Evolutionary conservation across 2,329 filamentous ascomycete genomes (phyloP), one percentile per base, ranked within the genome.

Genomic region (Elsinoe perseae): DNA sequence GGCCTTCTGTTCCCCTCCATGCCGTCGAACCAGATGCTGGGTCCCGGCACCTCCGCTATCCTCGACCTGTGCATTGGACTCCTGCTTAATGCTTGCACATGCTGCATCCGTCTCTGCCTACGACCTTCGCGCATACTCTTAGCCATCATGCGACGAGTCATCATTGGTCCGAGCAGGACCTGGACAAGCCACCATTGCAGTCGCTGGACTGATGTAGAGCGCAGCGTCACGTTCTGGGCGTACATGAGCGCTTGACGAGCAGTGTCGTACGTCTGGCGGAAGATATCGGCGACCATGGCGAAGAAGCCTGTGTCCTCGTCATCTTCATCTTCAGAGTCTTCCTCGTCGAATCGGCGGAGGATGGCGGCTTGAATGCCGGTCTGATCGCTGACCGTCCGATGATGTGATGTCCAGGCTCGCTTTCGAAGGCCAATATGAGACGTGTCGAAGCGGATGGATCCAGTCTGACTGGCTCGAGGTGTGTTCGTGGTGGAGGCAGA

Each of bases 151-250:
- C 60, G 69, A 56, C 56, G 70, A 62, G 61, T 69, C 57, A 62
- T 69, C 69, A 66, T 72, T 27, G 62, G 68, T 50, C 66, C 69
- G 40, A 66, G 61, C 1, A 65, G 61, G 32, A 64, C 57, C 40
- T 64, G 64, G 28, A 68, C 64, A 46, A 67, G 60, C 65, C 68
- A 69, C 67, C 67, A 70, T 54, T 69, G 68, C 12, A 69, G 60
- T 42, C 61, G 61, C 16, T 64, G 62, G 18, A 70, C 50, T 7
- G 66, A 62, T 1, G 61, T 59, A 4, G 63, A 64, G 5, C 69
- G 63, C 20, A 60, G 58, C 43, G 68, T 63, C 16, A 62, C 60
- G 3, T 58, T 44, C 46, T 67, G 64, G 1, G 67, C 67, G 34
- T 65, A 63, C 21, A 65, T 60, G 28, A 67, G 59, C 61, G 57